Evolutionary conservation across 1,139 yeast genomes (phyloP).

Genomic region (Hanseniaspora uvarum): DNA sequence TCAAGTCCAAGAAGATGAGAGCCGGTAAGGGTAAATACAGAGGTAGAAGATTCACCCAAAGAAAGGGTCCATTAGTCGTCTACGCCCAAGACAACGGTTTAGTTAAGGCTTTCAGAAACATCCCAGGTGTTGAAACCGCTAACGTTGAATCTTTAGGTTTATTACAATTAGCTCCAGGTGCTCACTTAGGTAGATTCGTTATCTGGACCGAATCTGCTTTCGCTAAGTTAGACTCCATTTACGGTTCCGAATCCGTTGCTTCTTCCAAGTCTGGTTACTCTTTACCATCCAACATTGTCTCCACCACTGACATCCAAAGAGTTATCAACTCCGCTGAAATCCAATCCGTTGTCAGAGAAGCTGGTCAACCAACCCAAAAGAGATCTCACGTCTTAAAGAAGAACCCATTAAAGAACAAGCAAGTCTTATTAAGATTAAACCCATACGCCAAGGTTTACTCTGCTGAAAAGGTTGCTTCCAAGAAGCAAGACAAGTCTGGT

Average conservation of each 20-base stretch:
- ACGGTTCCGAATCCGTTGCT: conserved; percentile 85
- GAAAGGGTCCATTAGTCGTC: conserved; percentile 99
- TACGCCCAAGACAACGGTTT: conserved; percentile 97
- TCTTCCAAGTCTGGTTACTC: conserved; percentile 83
- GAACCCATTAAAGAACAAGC: conserved; percentile 99
- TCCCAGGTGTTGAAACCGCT: conserved; percentile 99
- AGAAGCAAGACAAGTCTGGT: conserved; percentile 58
- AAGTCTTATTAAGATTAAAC: conserved; percentile 94
- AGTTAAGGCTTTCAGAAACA: conserved; percentile 97
- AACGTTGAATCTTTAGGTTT: conserved; percentile 87
- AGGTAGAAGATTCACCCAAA: conserved; percentile 99
- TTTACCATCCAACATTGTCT: conserved; percentile 85
- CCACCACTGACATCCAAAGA: conserved; percentile 94
- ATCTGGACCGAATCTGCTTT: conserved; percentile 99
- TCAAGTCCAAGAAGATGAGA: conserved; percentile 97
- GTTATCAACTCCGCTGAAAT: conserved; percentile 98
- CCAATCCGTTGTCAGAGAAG: conserved; percentile 94
- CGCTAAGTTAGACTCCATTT: conserved; percentile 90
- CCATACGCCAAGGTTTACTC: conserved; percentile 98
- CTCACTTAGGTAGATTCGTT: conserved; percentile 98
- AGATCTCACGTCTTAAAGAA: conserved; percentile 93
- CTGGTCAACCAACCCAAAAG: conserved; percentile 90
- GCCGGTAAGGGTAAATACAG: conserved; percentile 99
- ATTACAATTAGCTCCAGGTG: conserved; percentile 99
- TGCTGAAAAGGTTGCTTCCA: conserved; percentile 81